Percentiles rank a stretch among this genome's conserved stretches.
Evolutionary conservation across 257 asterid genomes (phyloP).

Genomic region (Cynanchum wilfordii): DNA sequence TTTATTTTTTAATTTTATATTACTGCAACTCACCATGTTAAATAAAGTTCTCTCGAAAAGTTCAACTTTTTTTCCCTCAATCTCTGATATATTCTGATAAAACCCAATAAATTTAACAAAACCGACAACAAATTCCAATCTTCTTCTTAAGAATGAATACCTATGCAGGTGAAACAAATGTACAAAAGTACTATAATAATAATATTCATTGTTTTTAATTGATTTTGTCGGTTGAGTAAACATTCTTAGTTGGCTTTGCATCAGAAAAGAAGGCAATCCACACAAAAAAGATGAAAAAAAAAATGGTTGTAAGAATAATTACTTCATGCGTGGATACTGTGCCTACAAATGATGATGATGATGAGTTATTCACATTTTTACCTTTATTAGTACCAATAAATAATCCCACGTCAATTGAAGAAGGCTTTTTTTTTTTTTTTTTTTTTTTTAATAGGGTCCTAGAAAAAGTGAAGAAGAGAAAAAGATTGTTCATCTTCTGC

Average conservation of each 20-base stretch:
- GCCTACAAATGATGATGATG: conserved; percentile 24
- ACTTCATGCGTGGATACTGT: conserved; percentile 1
- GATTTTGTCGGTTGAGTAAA: conserved; percentile 11
- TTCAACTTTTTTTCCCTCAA: not conserved
- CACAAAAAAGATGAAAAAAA: not conserved
- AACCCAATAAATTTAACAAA: not conserved
- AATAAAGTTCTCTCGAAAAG: conserved; percentile 5
- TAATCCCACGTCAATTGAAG: too few relatives aligned
- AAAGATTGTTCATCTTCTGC: conserved; percentile 5
- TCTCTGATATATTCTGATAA: not conserved
- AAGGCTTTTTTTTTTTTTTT: too few relatives aligned
- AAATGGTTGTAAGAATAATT: conserved; percentile 1
- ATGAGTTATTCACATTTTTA: too few relatives aligned
- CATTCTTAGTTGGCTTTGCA: not conserved
- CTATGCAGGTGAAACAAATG: not conserved
- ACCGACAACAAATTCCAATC: not conserved
- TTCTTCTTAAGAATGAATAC: not conserved
- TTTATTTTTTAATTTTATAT: not conserved
- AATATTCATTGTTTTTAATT: not conserved
- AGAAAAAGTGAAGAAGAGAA: not conserved
- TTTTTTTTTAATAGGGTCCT: not conserved
- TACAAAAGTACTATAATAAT: not conserved
- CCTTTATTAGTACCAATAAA: too few relatives aligned
- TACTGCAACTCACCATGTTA: not conserved
- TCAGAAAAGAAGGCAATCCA: not conserved